These are phyloP conservation scores for Metschnikowia chrysomelidarum DNA, from an alignment of 805 yeast genomes.

Conservation along the genomic window DNA sequence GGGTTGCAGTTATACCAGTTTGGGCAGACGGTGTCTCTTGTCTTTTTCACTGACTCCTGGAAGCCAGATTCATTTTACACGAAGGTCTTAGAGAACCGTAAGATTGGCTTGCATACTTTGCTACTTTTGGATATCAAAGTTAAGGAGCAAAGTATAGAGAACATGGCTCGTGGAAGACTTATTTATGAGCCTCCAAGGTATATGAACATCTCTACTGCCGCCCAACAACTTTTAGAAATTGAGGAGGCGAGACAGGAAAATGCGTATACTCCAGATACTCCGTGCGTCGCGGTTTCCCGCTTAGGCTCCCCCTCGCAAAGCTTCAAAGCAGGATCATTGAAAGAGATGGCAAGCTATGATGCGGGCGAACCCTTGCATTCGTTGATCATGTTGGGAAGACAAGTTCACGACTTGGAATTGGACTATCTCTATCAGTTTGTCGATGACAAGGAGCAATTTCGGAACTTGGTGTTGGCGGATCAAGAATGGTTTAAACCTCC, in stretches of 20 bases:
- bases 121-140: constrained; percentile 90
- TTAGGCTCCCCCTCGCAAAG: constrained; percentile 82
- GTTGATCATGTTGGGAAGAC: constrained; percentile 85
- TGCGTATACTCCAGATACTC: constrained; percentile 84
- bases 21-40: constrained; percentile 96
- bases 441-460: constrained; percentile 54
- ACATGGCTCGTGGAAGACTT: constrained; percentile 86
- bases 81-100: constrained; percentile 84
- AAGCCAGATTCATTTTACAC: constrained; percentile 94
- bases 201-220: constrained; percentile 89
- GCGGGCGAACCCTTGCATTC: constrained; percentile 96
- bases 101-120: constrained; percentile 87
- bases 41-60: constrained; percentile 94
- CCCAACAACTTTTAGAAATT: constrained; percentile 81
- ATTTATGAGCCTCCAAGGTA: constrained; percentile 97
- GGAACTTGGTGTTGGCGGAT: constrained; percentile 39
- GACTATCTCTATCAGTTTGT: constrained; percentile 81
- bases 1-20: constrained; percentile 92
- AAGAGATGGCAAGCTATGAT: constrained; percentile 76
- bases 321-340: constrained; percentile 81
- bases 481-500: constrained; percentile 76
- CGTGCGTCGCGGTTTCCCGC: constrained; percentile 91
- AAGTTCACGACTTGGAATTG: constrained; percentile 88
- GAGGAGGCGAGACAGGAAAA: constrained; percentile 73
- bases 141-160: constrained; percentile 93